Base-by-base conservation (phyloP, 495 filamentous ascomycete species). In the Bryoglossum gracile region DNA sequence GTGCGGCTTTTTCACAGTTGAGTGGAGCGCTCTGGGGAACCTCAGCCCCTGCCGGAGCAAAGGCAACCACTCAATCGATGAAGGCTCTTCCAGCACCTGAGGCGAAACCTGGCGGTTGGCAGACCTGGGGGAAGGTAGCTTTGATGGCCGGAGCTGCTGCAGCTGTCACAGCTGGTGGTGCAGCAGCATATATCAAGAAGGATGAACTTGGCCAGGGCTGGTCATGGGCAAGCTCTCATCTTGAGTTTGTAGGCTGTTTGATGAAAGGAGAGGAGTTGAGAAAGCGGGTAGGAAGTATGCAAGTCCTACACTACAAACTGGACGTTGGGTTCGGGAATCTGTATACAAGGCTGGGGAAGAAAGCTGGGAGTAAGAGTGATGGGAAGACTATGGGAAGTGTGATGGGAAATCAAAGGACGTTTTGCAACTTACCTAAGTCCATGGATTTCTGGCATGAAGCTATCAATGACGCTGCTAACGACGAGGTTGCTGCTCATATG, bases 191-290 rank as follows among this genome's bases (percentile, higher is more conserved):
- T 64, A 63, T 87, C 32, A 87, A 90, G 55, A 75, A 86, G 13
- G 85, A 94, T 8, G 78, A 86, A 30, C 73, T 98, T 28, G 76
- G 72, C 0, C 71, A 80, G 17, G 82, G 72, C 5, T 59, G 53
- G 53, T 17, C 50, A 13, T 98, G 89, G 90, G 86, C 86, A 13
- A 80, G 82, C 8, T 88, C 84, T 13, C 94, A 98, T 68, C 80
- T 98, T n/a, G 89, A 90, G 62, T 98, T 98, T 56, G 83, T 97
- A 2, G 89, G 90, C 1, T 91, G 86, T 59, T 74, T 98, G 3
- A 81, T 84, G 50, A 80, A 87, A 18, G 76, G 75, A 8, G 79
- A 86, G 45, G 90, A 95, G 54, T 65, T 97, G 25, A 76, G 78
- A 35, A 71, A 74, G 50, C 78, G 92, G 4, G 68, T 94, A 18